Evolutionary conservation across 2,329 filamentous ascomycete species (phyloP).

Genomic region (Rutstroemia sp.): DNA sequence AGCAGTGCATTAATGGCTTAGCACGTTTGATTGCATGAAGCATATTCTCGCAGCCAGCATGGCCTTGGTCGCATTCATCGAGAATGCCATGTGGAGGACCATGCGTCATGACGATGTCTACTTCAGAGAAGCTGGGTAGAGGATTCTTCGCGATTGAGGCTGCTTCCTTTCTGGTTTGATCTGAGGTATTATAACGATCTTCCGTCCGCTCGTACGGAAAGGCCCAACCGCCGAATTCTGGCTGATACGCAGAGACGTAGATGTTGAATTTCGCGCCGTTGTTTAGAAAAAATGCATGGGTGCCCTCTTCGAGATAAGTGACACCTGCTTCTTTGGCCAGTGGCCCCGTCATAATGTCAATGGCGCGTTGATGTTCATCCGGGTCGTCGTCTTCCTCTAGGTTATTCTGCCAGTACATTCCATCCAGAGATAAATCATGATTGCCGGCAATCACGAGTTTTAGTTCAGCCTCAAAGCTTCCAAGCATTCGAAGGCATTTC

Average conservation of each 20-base stretch:
- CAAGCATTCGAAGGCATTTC: slow-evolving; percentile 17
- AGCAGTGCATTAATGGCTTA: slow-evolving; percentile 48
- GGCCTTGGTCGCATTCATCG: slow-evolving; percentile 46
- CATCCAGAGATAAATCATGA: slow-evolving; percentile 50
- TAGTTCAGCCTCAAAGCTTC: slow-evolving; percentile 40
- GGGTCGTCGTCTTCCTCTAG: slow-evolving; percentile 6
- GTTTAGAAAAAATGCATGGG: slow-evolving; percentile 24
- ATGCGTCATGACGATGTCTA: slow-evolving; percentile 53
- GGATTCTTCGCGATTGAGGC: slow-evolving; percentile 20
- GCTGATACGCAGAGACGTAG: slow-evolving; percentile 29
- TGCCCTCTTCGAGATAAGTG: slow-evolving; percentile 29
- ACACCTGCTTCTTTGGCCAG: slow-evolving; percentile 22
- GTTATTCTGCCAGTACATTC: slow-evolving; percentile 36
- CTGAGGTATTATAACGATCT: slow-evolving; percentile 24
- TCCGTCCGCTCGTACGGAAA: slow-evolving; percentile 24
- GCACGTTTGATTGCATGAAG: slow-evolving; percentile 42
- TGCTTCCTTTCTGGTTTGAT: slow-evolving; percentile 9
- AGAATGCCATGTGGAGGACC: slow-evolving; percentile 46
- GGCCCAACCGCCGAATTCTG: slow-evolving; percentile 24
- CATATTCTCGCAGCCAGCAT: slow-evolving; percentile 52
- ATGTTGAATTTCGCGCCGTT: slow-evolving; percentile 27
- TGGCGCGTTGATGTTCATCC: slow-evolving; percentile 14
- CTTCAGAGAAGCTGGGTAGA: slow-evolving; percentile 38
- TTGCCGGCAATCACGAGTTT: slow-evolving; percentile 59
- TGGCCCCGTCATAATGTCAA: slow-evolving; percentile 20